Evolutionary conservation across 495 filamentous ascomycete genomes (phyloP), one percentile per base, ranked within the genome.

Genomic region (Penicillium riverlandense): DNA sequence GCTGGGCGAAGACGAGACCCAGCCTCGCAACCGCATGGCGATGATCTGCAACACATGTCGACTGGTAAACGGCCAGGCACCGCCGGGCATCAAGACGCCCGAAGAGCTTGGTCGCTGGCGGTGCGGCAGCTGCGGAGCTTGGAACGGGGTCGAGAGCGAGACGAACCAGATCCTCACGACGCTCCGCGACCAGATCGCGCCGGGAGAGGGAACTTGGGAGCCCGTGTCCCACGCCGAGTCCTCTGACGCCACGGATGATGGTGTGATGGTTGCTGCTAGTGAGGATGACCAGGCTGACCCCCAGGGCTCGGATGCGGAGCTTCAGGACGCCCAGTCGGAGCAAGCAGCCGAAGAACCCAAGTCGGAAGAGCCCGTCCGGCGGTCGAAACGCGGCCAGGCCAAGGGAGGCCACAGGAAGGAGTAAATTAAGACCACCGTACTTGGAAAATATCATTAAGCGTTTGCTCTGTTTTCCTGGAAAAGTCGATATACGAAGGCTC

Each of bases 31-130:
- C 65, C 79, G 92, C 6, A 79, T 95, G 40, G 92, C 83, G 22
- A 63, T 99, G 54, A 92, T 99, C 40, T 99, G 92, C 67, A 49
- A 59, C 14, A 69, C 76, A 14, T 99, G 92, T 58, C 75, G 88
- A 22, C 76, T 96, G 8, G 91, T 99, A 29, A 99, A 99, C 57
- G 92, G 92, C 4, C 91, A 96, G 56, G 92, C 94, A 2, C 91
- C 92, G 9, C 92, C 92, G 0, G 92, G 94, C 2, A 79, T 84
- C 3, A 84, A 80, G 55, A 79, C 71, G 0, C 66, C 90, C 11
- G 78, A 86, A 11, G 91, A 96, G 35, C 61, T 99, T 1, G 92
- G 91, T 8, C 76, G 72, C 51, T 99, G 92, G 92, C 81, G 83
- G 41, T 99, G 92, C 67, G 84, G 81, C 46, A 81, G 78, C 35